Evolutionary conservation across 371 early-diverging fungal species (phyloP).

Genomic region (Actinomortierella wolfii): DNA sequence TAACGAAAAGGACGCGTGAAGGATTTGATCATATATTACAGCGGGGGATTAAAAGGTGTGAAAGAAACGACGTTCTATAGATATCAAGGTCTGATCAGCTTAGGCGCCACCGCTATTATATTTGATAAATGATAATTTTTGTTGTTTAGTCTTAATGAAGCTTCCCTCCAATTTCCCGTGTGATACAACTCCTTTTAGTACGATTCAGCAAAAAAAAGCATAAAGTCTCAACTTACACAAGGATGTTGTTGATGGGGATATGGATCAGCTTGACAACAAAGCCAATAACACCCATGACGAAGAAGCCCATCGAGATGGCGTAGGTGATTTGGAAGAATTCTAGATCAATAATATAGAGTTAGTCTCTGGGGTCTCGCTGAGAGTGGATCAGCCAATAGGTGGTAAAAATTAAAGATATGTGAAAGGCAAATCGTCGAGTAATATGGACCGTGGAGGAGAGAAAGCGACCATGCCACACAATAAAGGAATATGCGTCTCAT

Average conservation of each 20-base stretch:
- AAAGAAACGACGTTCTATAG: too few species aligned
- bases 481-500: too few species aligned
- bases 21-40: too few species aligned
- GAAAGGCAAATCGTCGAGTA: too few species aligned
- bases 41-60: too few species aligned
- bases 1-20: too few species aligned
- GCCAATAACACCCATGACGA: conserved; percentile 97
- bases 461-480: not conserved
- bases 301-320: conserved; percentile 96
- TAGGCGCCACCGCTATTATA: conserved; percentile 47
- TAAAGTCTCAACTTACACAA: conserved; percentile 64
- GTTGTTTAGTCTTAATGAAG: too few species aligned
- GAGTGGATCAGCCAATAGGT: not conserved
- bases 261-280: conserved; percentile 98
- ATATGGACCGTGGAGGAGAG: not conserved
- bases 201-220: conserved; percentile 5
- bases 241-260: conserved; percentile 99
- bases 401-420: too few species aligned
- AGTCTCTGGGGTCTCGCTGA: not conserved
- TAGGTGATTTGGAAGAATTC: conserved; percentile 94
- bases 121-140: not conserved
- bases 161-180: too few species aligned
- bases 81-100: conserved; percentile 3
- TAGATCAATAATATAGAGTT: conserved; percentile 40
- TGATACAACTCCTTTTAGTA: too few species aligned